These are phyloP conservation scores for Tuber melanosporum DNA, from an alignment of 495 filamentous ascomycete genomes.

Conservation along the genomic window DNA sequence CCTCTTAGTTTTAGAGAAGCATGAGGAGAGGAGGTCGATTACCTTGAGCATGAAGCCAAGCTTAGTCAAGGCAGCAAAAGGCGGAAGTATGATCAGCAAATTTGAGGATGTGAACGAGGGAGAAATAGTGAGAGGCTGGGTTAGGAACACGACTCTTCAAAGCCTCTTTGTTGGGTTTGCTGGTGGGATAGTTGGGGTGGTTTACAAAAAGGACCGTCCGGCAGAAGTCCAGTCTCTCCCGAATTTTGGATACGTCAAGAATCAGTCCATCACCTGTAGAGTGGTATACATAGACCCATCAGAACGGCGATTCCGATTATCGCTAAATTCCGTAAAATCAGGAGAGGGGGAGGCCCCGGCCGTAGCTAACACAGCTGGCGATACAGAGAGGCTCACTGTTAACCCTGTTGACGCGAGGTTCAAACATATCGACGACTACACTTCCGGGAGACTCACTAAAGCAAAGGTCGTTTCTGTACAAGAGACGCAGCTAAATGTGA, in stretches of 20 bases:
- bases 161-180: slow-evolving; percentile 78
- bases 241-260: slow-evolving; percentile 66
- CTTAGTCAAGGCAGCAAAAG: slow-evolving; percentile 66
- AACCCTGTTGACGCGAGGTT: slow-evolving; percentile 67
- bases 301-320: slow-evolving; percentile 56
- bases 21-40: slow-evolving; percentile 64
- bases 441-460: slow-evolving; percentile 68
- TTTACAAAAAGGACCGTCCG: slow-evolving; percentile 67
- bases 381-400: slow-evolving; percentile 38
- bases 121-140: slow-evolving; percentile 66
- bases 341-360: slow-evolving; percentile 43
- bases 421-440: slow-evolving; percentile 60
- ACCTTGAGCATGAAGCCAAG: slow-evolving; percentile 71
- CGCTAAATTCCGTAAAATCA: slow-evolving; percentile 47
- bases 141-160: slow-evolving; percentile 70
- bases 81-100: slow-evolving; percentile 55
- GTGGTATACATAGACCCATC: slow-evolving; percentile 61
- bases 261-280: slow-evolving; percentile 62
- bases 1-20: slow-evolving; percentile 75
- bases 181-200: slow-evolving; percentile 65
- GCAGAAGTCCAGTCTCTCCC: slow-evolving; percentile 59
- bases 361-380: slow-evolving; percentile 29
- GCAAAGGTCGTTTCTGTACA: slow-evolving; percentile 74
- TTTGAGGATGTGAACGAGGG: slow-evolving; percentile 67
- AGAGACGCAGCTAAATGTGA: slow-evolving; percentile 83